Conservation (phyloP, 179 eudicot species). For the Silene coronaria region DNA sequence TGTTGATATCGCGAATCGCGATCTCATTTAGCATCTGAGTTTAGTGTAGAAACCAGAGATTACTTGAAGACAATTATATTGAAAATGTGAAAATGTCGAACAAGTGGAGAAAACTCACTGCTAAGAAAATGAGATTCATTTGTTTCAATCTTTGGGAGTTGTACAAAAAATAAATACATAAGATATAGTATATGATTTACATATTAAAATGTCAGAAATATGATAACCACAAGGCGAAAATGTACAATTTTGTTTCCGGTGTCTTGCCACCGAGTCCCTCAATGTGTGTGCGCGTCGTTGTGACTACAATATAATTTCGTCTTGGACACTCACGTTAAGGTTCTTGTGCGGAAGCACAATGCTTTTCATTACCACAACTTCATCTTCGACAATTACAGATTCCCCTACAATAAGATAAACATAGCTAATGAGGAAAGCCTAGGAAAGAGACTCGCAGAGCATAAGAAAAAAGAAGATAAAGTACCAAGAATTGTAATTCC, state of each 20-base stretch:
- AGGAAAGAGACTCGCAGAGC: not conserved
- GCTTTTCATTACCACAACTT: conserved; percentile 82
- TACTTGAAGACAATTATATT: too few relatives aligned
- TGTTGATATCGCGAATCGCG: too few relatives aligned
- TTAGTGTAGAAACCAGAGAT: too few relatives aligned
- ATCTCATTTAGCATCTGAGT: too few relatives aligned
- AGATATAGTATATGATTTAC: too few relatives aligned
- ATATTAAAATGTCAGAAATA: too few relatives aligned
- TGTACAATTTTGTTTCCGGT: not conserved
- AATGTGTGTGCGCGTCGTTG: not conserved
- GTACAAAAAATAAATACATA: too few relatives aligned
- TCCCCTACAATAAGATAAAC: conserved; percentile 50
- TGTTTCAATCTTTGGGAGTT: too few relatives aligned
- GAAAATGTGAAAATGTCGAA: too few relatives aligned
- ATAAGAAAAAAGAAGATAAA: not conserved
- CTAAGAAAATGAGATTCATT: too few relatives aligned
- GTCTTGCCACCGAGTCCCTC: not conserved
- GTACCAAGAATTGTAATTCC: conserved; percentile 91
- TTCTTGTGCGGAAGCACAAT: conserved; percentile 93
- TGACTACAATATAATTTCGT: conserved; percentile 68
- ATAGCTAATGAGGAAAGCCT: not conserved
- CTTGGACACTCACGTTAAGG: conserved; percentile 84
- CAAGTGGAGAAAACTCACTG: too few relatives aligned
- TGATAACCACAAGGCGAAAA: not conserved
- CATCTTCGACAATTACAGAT: conserved; percentile 88